phyloP scores from a whole-genome alignment of 306 rosid species.

The Dalbergia cultrata region DNA sequence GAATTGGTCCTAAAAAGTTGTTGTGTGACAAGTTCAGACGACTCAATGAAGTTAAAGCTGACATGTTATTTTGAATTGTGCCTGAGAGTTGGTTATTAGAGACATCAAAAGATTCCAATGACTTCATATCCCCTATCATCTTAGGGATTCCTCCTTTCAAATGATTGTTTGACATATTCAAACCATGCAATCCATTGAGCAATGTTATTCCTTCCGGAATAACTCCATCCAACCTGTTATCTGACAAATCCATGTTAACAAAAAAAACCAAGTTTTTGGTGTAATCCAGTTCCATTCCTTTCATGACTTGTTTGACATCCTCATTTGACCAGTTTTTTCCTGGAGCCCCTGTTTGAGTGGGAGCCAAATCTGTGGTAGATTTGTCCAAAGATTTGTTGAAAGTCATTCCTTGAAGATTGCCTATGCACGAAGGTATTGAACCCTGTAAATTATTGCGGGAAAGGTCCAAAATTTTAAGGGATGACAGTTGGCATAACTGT shows the following conservation, averaged over 20 bases:
- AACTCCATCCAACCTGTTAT: neutral
- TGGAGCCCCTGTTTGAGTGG: neutral
- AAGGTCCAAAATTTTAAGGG: constrained; percentile 30
- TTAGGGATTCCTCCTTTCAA: neutral
- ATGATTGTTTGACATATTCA: neutral
- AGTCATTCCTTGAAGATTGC: constrained; percentile 31
- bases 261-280: neutral
- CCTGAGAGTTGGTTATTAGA: constrained; percentile 25
- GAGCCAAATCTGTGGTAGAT: neutral
- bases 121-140: constrained; percentile 5
- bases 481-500: neutral
- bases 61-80: neutral
- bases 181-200: neutral
- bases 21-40: constrained; percentile 6
- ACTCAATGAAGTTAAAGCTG: neutral
- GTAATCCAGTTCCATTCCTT: constrained; percentile 11
- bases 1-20: constrained; percentile 16
- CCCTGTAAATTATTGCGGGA: neutral
- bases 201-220: neutral
- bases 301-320: neutral
- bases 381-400: neutral
- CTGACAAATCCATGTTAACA: constrained; percentile 9
- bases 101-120: constrained; percentile 21
- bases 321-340: neutral
- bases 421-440: constrained; percentile 25